Percentiles rank a stretch among this genome's conserved stretches.
These are phyloP conservation scores for Tillandsia leiboldiana DNA, from an alignment of 176 grass and related monocot species.

Conservation along the genomic window DNA sequence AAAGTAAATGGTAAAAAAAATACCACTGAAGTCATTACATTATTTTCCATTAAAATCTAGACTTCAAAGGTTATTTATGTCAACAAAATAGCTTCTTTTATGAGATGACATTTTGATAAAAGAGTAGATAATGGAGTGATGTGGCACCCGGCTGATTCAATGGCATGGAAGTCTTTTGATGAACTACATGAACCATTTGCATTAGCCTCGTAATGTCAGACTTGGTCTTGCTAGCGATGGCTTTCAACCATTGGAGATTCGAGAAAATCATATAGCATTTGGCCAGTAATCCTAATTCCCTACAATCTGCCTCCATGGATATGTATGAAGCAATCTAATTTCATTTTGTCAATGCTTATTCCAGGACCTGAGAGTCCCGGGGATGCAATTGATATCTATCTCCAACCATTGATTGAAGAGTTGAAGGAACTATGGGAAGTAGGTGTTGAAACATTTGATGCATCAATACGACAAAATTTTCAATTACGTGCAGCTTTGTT, in stretches of 20 bases:
- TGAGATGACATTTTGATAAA: not conserved
- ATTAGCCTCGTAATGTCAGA: not conserved
- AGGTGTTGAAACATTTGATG: not conserved
- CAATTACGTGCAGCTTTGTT: not conserved
- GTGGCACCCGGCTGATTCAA: not conserved
- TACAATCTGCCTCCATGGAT: not conserved
- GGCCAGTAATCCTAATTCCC: not conserved
- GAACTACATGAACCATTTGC: not conserved
- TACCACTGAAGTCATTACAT: not conserved
- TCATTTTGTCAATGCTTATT: not conserved
- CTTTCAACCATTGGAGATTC: not conserved
- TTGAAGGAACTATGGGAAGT: not conserved
- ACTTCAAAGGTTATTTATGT: not conserved
- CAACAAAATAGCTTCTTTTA: not conserved
- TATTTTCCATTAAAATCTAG: not conserved
- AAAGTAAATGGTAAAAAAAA: not conserved
- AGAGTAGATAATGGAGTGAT: not conserved
- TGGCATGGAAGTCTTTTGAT: not conserved
- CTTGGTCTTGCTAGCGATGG: not conserved
- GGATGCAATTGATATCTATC: not conserved
- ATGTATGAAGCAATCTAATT: not conserved
- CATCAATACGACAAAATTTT: not conserved
- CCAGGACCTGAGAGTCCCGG: not conserved
- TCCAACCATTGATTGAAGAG: not conserved
- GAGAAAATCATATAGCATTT: not conserved